phyloP scores from a whole-genome alignment of 2,329 filamentous ascomycete species.

The Stagonosporopsis tanaceti region DNA sequence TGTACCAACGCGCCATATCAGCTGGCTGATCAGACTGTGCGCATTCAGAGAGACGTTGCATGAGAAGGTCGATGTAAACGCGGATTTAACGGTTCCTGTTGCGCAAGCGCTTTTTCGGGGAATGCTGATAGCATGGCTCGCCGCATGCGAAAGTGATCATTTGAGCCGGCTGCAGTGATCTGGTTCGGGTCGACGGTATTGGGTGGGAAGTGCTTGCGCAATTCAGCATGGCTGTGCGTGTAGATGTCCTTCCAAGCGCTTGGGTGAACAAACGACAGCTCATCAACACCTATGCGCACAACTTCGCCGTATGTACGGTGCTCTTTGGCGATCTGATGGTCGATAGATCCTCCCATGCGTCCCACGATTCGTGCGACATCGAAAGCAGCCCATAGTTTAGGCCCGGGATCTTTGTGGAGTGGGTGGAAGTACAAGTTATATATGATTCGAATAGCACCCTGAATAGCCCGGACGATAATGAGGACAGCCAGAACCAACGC shows the following conservation, averaged over 20 bases:
- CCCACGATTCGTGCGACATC: slow-evolving; percentile 45
- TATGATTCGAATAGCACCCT: neutral
- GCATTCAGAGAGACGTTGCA: slow-evolving; percentile 14
- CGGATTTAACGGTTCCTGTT: slow-evolving; percentile 25
- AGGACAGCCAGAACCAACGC: neutral
- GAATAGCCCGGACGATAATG: neutral
- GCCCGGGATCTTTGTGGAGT: slow-evolving; percentile 55
- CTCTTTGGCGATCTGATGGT: slow-evolving; percentile 35
- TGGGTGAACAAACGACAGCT: slow-evolving; percentile 51
- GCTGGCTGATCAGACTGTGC: slow-evolving; percentile 1
- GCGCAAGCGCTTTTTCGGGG: slow-evolving; percentile 22
- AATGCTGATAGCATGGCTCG: slow-evolving; percentile 50
- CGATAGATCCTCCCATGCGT: slow-evolving; percentile 31
- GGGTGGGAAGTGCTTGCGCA: slow-evolving; percentile 23
- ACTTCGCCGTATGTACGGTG: slow-evolving; percentile 53
- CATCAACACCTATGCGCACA: slow-evolving; percentile 52
- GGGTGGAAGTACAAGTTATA: slow-evolving; percentile 47
- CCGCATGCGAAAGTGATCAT: slow-evolving; percentile 49
- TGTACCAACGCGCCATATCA: slow-evolving; percentile 28
- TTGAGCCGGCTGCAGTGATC: slow-evolving; percentile 43
- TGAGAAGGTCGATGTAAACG: slow-evolving; percentile 21
- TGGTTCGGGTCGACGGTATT: slow-evolving; percentile 43
- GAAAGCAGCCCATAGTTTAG: slow-evolving; percentile 47
- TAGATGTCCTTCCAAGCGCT: slow-evolving; percentile 47
- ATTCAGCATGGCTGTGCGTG: slow-evolving; percentile 34